phyloP scores from a whole-genome alignment of 1,284 basidiomycete species.

The Trichosporon coremiiforme region DNA sequence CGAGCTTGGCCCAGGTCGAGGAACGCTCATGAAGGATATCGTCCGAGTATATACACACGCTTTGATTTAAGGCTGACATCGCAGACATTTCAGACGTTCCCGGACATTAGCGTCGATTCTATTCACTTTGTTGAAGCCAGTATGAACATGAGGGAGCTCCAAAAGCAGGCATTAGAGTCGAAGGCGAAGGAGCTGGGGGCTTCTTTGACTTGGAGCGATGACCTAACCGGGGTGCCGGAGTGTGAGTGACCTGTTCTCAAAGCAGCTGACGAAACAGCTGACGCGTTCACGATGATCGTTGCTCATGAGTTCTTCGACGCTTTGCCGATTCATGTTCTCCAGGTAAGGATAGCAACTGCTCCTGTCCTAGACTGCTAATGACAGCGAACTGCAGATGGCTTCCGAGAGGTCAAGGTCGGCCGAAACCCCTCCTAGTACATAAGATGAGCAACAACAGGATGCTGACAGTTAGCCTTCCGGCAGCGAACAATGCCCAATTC shows the following conservation, averaged over 20 bases:
- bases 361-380: slow-evolving; percentile 4
- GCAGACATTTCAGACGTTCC: slow-evolving; percentile 45
- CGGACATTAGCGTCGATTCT: slow-evolving; percentile 57
- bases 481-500: slow-evolving; percentile 54
- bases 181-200: slow-evolving; percentile 41
- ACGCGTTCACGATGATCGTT: slow-evolving; percentile 78
- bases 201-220: slow-evolving; percentile 71
- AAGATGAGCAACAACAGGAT: background rate
- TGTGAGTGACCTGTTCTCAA: slow-evolving; percentile 38
- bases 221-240: slow-evolving; percentile 67
- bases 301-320: slow-evolving; percentile 99
- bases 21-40: slow-evolving; percentile 90
- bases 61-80: background rate
- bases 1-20: slow-evolving; percentile 92
- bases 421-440: slow-evolving; percentile 43
- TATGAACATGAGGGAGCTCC: slow-evolving; percentile 65
- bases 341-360: slow-evolving; percentile 65
- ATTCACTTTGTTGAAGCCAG: slow-evolving; percentile 84
- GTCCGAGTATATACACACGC: slow-evolving; percentile 65
- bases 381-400: slow-evolving; percentile 75
- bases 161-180: slow-evolving; percentile 62
- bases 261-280: slow-evolving; percentile 37
- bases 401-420: slow-evolving; percentile 83
- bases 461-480: slow-evolving; percentile 24
- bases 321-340: slow-evolving; percentile 84